Evolutionary conservation across 2,329 filamentous ascomycete species (phyloP), one percentile per base, ranked within the genome.

Genomic region (Curvularia spicifera): DNA sequence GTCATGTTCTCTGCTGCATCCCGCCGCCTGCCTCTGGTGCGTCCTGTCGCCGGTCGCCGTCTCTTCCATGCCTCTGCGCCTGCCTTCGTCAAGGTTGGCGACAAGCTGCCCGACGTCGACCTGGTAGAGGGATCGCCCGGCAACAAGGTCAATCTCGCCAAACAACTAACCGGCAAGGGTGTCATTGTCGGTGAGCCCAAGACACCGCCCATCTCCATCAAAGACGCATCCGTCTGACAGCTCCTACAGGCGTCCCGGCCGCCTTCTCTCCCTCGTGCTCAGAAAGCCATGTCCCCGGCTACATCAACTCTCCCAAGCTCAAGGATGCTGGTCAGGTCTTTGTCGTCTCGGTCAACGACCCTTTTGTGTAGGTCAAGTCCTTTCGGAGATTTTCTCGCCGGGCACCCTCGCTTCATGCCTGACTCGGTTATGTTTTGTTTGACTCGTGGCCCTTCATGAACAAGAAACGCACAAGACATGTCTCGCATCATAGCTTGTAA

Each of bases 341-440:
- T 72, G 91, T 98, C 40, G 87, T 98, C 56, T 88, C 91, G 37
- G 93, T 97, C 74, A 98, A 98, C 76, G 94, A 98, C 76, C 87
- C 93, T 20, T 97, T 97, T 76, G 93, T 97, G 91, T 96, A 83
- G 79, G 90, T 45, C 44, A 13, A 33, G 40, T 29, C 40, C n/a
- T n/a, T 28, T 40, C 26, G 26, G 28, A 51, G 7, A 47, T 31
- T 31, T 47, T 31, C 18, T 22, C 24, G 12, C 45, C 45, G 28
- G 31, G 13, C 80, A 20, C 13, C 40, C 39, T 20, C n/a, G 15
- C 37, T 31, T 28, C 13, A 33, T 29, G 35, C 22, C 51, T 29
- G 18, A 29, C 24, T 44, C 43, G 33, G 53, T 45, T 53, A 46
- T 55, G 59, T 45, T 46, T 26, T 29, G 24, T 35, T 60, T 42